Evolutionary conservation across 2,329 filamentous ascomycete species (phyloP).

Genomic region (Lachnellula occidentalis): DNA sequence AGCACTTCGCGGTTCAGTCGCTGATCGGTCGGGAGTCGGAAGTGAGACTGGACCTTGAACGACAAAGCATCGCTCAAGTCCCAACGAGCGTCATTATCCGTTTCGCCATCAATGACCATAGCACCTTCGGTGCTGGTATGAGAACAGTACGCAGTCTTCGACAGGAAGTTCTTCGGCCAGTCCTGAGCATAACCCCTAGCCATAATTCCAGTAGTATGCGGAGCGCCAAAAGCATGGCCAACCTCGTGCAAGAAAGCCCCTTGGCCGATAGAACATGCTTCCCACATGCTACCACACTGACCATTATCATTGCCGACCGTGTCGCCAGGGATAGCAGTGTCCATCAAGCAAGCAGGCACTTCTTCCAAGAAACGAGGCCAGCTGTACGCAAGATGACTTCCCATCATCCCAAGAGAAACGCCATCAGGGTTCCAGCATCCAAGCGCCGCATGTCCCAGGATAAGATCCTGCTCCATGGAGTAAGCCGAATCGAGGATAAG

Average conservation of each 20-base stretch:
- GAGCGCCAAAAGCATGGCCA: slow-evolving; percentile 64
- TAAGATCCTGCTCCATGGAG: slow-evolving; percentile 51
- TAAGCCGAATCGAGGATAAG: slow-evolving; percentile 66
- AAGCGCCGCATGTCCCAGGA: slow-evolving; percentile 62
- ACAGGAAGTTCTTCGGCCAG: slow-evolving; percentile 40
- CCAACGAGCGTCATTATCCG: slow-evolving; percentile 59
- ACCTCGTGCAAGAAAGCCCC: slow-evolving; percentile 68
- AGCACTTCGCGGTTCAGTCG: slow-evolving; percentile 28
- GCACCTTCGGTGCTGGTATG: slow-evolving; percentile 23
- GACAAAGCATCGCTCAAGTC: slow-evolving; percentile 62
- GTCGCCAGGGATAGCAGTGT: slow-evolving; percentile 33
- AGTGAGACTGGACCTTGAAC: slow-evolving; percentile 64
- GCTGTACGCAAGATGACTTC: slow-evolving; percentile 64
- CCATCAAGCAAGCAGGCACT: slow-evolving; percentile 45
- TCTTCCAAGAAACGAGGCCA: slow-evolving; percentile 68
- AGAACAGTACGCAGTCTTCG: slow-evolving; percentile 33
- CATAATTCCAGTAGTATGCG: slow-evolving; percentile 66
- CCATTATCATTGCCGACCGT: slow-evolving; percentile 38
- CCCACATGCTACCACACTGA: slow-evolving; percentile 39
- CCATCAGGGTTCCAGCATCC: slow-evolving; percentile 47
- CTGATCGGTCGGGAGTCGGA: slow-evolving; percentile 57
- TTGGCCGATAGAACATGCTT: slow-evolving; percentile 49
- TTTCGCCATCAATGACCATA: slow-evolving; percentile 32
- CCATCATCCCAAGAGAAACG: slow-evolving; percentile 64
- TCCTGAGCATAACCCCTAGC: slow-evolving; percentile 36